Evolutionary conservation across 495 filamentous ascomycete genomes (phyloP), one percentile per base, ranked within the genome.

Genomic region (Paragyromitra xinjiangensis): DNA sequence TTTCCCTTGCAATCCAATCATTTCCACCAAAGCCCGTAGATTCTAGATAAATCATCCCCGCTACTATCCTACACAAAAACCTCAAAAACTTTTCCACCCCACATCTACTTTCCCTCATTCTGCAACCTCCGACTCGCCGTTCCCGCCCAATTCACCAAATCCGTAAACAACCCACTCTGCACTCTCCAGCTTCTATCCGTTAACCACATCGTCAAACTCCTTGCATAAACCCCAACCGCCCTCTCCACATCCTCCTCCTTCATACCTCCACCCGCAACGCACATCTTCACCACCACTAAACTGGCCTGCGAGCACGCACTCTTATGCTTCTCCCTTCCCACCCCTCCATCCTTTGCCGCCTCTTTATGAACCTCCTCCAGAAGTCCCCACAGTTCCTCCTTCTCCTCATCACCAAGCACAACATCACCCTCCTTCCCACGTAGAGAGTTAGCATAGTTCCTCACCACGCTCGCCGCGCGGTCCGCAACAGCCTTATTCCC

Each of bases 291-390:
- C 26, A 92, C 80, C 66, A 92, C 84, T 12, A 93, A 75, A 82
- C 88, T 90, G 9, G 89, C 88, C 78, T 88, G 88, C 73, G 90
- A 92, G 81, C 87, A 91, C 1, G 87, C 87, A 51, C 81, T 84
- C 2, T 85, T 85, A 82, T 92, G 75, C 50, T 55, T 72, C 4
- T 72, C 77, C 40, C 67, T 88, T 6, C 86, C 81, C 42, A 86
- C 87, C 1, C 88, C 88, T 0, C 86, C 88, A 69, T 91, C 91
- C 61, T 88, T 88, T 34, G 86, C 85, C 1, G 92, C 92, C 83
- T 96, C 92, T 22, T 85, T 83, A 77, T 97, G 95, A 42, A 98
- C 87, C 22, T 85, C 85, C 69, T 84, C 83, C 61, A 99, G 84
- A 2, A 94, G 84, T 26, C 83, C 85, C 85, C 91, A 87, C 4